A percentile compares a stretch with the other conserved stretches of the same genome.
These are phyloP conservation scores for Lepidium sativum DNA, from an alignment of 345 rosid species.

Conservation along the genomic window DNA sequence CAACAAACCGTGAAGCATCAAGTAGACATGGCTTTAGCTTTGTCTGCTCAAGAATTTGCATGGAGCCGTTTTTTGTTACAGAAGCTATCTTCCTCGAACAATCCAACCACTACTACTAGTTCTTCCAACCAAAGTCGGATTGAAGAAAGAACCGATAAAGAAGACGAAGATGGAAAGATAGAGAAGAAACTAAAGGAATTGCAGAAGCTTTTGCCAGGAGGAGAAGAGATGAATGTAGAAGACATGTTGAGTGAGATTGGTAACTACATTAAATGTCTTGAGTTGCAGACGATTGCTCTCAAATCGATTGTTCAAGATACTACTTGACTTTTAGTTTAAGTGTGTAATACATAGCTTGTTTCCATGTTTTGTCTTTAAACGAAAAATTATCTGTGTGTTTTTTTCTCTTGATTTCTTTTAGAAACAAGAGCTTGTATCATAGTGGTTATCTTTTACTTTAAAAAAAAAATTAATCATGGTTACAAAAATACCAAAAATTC, in stretches of 20 bases:
- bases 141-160: background rate
- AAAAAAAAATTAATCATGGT: background rate
- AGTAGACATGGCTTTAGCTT: conserved; percentile 42
- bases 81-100: conserved; percentile 20
- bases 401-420: background rate
- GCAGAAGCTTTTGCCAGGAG: conserved; percentile 35
- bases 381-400: background rate
- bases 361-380: background rate
- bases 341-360: conserved; percentile 10
- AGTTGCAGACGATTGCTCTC: conserved; percentile 36
- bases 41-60: conserved; percentile 36
- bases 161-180: conserved; percentile 19
- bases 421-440: background rate
- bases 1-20: conserved; percentile 32
- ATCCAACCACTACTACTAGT: background rate
- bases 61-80: conserved; percentile 39
- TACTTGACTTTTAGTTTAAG: conserved; percentile 20
- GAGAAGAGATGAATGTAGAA: conserved; percentile 31
- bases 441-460: background rate
- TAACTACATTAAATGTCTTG: conserved; percentile 37
- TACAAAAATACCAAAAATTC: background rate
- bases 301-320: conserved; percentile 26
- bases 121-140: background rate
- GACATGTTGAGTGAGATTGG: conserved; percentile 37
- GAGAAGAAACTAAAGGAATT: conserved; percentile 19